Conservation (phyloP, 441 rosid genomes). For the Erodium chrysanthum region DNA sequence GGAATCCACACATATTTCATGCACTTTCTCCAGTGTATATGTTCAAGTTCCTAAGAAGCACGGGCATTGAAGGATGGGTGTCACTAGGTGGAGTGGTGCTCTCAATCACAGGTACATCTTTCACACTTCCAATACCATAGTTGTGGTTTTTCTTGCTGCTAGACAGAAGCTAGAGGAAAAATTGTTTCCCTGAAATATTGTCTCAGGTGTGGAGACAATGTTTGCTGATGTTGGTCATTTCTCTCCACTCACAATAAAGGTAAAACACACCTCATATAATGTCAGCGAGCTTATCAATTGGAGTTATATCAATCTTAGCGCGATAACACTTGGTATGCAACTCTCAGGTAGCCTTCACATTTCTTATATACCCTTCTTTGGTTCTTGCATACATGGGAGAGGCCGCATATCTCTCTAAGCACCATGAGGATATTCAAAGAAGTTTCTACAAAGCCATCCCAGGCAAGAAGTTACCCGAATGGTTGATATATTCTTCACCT, state of each 20-base stretch:
- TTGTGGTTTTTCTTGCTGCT: neutral
- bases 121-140: neutral
- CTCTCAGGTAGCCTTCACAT: conserved; percentile 81
- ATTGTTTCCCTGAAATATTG: conserved; percentile 20
- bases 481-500: neutral
- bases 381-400: conserved; percentile 96
- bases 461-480: conserved; percentile 31
- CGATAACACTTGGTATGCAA: conserved; percentile 2
- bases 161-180: conserved; percentile 2
- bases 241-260: conserved; percentile 85
- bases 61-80: conserved; percentile 89
- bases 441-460: conserved; percentile 81
- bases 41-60: conserved; percentile 93
- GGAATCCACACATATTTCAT: conserved; percentile 75
- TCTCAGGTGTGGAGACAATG: conserved; percentile 93
- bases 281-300: too few relatives aligned
- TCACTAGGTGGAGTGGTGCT: conserved; percentile 88
- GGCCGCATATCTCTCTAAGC: conserved; percentile 84
- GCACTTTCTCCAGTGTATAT: conserved; percentile 92
- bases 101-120: conserved; percentile 75
- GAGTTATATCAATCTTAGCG: neutral
- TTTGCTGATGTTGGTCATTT: conserved; percentile 99
- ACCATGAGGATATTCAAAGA: conserved; percentile 67
- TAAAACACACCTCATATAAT: neutral
- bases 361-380: conserved; percentile 91